A percentile compares a stretch with the other conserved stretches of the same genome.
Evolutionary conservation across 106 monocot species (phyloP).

Genomic region (Vanilla planifolia): DNA sequence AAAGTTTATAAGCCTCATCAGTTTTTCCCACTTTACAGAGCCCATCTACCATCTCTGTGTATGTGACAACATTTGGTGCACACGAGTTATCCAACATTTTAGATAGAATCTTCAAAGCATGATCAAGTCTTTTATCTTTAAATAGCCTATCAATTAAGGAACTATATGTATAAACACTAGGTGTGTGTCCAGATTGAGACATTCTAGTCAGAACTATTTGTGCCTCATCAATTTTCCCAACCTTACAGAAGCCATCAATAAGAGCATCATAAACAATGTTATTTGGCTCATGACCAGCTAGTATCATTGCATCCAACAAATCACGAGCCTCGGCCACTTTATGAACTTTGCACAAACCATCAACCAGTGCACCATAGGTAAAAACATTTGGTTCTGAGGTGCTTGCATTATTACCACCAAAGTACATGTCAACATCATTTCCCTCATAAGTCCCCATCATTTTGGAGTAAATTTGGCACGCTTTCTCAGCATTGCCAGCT

Average conservation of each 20-base stretch:
- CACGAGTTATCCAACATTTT: conserved; percentile 85
- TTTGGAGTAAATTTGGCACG: conserved; percentile 71
- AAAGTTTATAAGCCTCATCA: conserved; percentile 74
- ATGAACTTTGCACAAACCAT: conserved; percentile 94
- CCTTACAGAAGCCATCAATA: conserved; percentile 92
- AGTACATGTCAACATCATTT: conserved; percentile 38
- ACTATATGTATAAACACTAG: conserved; percentile 85
- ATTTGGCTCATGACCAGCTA: conserved; percentile 76
- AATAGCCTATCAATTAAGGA: conserved; percentile 82
- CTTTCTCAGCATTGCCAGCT: conserved; percentile 61
- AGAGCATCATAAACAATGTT: conserved; percentile 90
- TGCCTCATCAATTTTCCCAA: conserved; percentile 73
- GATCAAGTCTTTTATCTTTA: conserved; percentile 88
- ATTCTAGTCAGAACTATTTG: conserved; percentile 67
- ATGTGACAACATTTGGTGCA: conserved; percentile 84
- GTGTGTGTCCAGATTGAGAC: conserved; percentile 52
- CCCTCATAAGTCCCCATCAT: conserved; percentile 55
- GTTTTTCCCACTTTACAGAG: conserved; percentile 84
- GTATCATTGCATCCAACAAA: conserved; percentile 63
- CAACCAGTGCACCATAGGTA: conserved; percentile 90
- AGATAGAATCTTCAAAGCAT: conserved; percentile 73
- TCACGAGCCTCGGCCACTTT: conserved; percentile 69
- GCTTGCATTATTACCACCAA: conserved; percentile 21
- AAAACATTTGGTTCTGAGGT: conserved; percentile 73
- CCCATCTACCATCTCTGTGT: conserved; percentile 97